These are phyloP conservation scores for Tieghemostelium lacteum DNA, from an alignment of 78 protist genomes.

Conservation along the genomic window DNA sequence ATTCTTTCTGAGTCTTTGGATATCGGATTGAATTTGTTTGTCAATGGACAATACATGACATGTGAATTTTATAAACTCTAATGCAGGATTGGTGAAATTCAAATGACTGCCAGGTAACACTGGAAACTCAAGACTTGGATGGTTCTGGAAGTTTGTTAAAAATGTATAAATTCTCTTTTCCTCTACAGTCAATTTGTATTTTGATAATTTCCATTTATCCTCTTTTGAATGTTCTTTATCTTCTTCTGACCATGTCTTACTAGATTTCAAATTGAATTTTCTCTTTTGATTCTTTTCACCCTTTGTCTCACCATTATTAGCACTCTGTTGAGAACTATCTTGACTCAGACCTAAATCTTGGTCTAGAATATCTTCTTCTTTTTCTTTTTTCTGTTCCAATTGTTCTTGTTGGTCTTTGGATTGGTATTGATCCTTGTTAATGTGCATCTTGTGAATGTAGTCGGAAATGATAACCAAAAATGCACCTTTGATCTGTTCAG, in stretches of 20 bases:
- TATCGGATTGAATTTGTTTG: conserved; percentile 4
- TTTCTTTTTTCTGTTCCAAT: background rate
- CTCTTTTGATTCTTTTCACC: background rate
- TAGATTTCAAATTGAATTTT: background rate
- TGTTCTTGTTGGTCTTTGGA: background rate
- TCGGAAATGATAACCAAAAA: conserved; percentile 58
- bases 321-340: background rate
- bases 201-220: background rate
- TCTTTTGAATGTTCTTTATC: conserved; percentile 1
- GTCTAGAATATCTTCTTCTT: background rate
- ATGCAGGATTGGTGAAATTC: conserved; percentile 23
- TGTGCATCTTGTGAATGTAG: conserved; percentile 22
- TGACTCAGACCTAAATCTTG: too few relatives aligned
- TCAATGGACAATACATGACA: conserved; percentile 80
- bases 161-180: conserved; percentile 13
- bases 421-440: conserved; percentile 1
- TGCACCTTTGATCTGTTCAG: conserved; percentile 29
- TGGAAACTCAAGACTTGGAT: conserved; percentile 16
- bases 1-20: conserved; percentile 47
- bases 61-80: conserved; percentile 65
- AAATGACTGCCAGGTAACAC: conserved; percentile 36
- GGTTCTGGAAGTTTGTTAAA: background rate
- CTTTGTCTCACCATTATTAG: background rate
- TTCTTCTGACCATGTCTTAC: conserved; percentile 8
- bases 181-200: conserved; percentile 17